Conservation (phyloP, 176 grass and related monocot genomes). For the Alopecurus myosuroides region DNA sequence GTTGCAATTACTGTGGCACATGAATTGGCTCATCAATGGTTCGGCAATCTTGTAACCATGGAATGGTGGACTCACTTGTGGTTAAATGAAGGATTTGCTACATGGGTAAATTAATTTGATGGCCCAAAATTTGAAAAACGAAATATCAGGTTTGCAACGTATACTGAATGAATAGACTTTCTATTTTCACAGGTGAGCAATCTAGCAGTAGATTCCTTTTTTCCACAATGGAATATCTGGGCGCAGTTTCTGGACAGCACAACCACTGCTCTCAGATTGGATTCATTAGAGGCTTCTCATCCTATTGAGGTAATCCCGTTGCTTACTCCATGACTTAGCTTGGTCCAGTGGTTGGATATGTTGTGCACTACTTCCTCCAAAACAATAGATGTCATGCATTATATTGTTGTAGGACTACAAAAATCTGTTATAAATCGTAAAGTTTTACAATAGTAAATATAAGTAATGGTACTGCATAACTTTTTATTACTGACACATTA, state of each 20-base stretch:
- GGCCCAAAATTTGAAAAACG: background rate
- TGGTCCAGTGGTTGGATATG: background rate
- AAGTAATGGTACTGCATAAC: background rate
- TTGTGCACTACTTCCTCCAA: background rate
- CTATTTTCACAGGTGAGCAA: constrained; percentile 51
- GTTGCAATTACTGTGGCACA: constrained; percentile 68
- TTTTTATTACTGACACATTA: background rate
- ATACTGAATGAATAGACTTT: constrained; percentile 4
- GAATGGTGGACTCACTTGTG: constrained; percentile 92
- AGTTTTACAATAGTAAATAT: background rate
- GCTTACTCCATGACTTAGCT: background rate
- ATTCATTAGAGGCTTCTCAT: constrained; percentile 71
- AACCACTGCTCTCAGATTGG: constrained; percentile 45
- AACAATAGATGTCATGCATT: background rate
- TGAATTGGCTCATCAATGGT: constrained; percentile 87
- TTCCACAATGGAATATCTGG: constrained; percentile 72
- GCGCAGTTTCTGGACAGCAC: constrained; percentile 59
- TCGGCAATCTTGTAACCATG: constrained; percentile 91
- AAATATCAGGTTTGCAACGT: background rate
- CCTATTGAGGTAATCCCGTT: constrained; percentile 64
- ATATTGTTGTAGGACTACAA: background rate
- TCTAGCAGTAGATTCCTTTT: constrained; percentile 61
- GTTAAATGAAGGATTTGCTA: constrained; percentile 80
- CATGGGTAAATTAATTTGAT: constrained; percentile 52
- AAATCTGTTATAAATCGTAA: background rate